Conservation (phyloP, 1,284 basidiomycete species). For the Malassezia japonica region DNA sequence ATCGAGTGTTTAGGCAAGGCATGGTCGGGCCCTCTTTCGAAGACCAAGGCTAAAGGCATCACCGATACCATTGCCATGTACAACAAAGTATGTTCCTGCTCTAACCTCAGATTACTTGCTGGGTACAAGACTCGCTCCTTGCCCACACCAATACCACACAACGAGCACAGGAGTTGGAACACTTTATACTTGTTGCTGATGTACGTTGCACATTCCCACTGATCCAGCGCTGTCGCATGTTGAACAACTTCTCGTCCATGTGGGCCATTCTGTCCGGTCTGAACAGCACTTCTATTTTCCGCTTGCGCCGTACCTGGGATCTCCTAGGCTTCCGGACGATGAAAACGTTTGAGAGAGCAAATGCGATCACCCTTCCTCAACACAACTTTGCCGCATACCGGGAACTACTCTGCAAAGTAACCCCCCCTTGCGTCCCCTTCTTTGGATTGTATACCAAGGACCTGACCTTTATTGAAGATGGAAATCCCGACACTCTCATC, state of each 20-base stretch:
- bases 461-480: constrained; percentile 93
- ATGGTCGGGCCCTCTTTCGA: constrained; percentile 43
- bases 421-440: constrained; percentile 94
- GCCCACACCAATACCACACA: constrained; percentile 74
- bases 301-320: constrained; percentile 91
- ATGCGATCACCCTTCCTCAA: constrained; percentile 73
- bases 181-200: constrained; percentile 86
- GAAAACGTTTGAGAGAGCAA: constrained; percentile 57
- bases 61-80: constrained; percentile 64
- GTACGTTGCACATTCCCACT: not conserved
- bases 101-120: constrained; percentile 58
- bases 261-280: constrained; percentile 90
- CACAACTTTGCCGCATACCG: constrained; percentile 92
- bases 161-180: constrained; percentile 71
- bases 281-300: constrained; percentile 83
- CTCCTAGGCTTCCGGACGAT: constrained; percentile 59
- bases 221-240: constrained; percentile 60
- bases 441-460: constrained; percentile 88
- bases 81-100: constrained; percentile 1
- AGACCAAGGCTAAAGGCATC: constrained; percentile 54
- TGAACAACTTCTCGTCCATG: constrained; percentile 93
- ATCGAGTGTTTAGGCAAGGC: constrained; percentile 69
- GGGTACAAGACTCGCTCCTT: constrained; percentile 85
- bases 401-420: constrained; percentile 69
- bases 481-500: constrained; percentile 73